These are phyloP conservation scores for Cyanidiococcus yangmingshanensis DNA, from an alignment of 23 red algal genomes.

Conservation along the genomic window DNA sequence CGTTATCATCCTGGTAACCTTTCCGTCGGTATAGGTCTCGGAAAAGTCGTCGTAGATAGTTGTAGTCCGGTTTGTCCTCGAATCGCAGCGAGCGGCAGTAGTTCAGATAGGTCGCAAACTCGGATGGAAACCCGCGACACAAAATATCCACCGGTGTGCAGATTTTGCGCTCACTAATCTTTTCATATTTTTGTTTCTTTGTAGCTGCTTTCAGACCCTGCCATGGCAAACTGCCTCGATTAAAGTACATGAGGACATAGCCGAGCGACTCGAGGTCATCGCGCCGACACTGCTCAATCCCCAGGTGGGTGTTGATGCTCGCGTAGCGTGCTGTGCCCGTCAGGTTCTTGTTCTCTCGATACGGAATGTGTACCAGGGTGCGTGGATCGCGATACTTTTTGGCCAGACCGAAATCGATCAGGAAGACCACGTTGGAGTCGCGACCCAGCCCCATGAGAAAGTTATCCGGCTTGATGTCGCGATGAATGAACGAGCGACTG, in stretches of 20 bases:
- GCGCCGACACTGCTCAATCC: conserved; percentile 90
- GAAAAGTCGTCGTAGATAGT: conserved; percentile 80
- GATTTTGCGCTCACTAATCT: conserved; percentile 92
- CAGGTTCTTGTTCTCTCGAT: conserved; percentile 99
- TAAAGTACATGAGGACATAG: conserved; percentile 99
- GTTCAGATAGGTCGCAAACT: conserved; percentile 84
- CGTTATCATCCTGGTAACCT: conserved; percentile 74
- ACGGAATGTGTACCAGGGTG: conserved; percentile 94
- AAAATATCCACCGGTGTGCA: conserved; percentile 83
- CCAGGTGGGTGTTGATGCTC: conserved; percentile 97
- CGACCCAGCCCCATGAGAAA: conserved; percentile 94
- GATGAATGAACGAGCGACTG: conserved; percentile 80
- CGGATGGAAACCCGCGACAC: conserved; percentile 70
- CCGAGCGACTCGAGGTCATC: conserved; percentile 98
- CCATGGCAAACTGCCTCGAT: conserved; percentile 89
- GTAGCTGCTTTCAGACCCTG: conserved; percentile 90
- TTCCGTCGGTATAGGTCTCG: conserved; percentile 67
- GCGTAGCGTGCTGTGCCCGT: conserved; percentile 97
- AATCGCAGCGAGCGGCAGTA: conserved; percentile 93
- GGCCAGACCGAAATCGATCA: conserved; percentile 97
- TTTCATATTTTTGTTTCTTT: conserved; percentile 99
- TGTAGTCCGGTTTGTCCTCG: conserved; percentile 88
- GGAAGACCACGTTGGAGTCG: conserved; percentile 78
- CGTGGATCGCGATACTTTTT: conserved; percentile 98
- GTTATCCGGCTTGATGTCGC: conserved; percentile 99